Base-by-base conservation (phyloP, 257 asterid genomes). In the Linderniella brevidens region DNA sequence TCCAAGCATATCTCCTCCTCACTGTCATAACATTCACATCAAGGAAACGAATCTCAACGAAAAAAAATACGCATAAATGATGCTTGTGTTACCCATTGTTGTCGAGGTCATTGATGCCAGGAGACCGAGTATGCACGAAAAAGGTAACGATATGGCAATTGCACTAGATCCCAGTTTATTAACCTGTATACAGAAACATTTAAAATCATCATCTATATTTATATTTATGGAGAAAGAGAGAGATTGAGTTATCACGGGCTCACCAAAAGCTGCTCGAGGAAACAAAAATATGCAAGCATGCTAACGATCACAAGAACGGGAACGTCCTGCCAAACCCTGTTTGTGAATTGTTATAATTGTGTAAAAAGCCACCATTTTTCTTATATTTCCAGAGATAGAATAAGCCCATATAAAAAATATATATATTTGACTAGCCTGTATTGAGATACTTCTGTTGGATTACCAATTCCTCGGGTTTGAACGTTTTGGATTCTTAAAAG, bases 81-180 rank as follows among this genome's bases (percentile, higher is more conserved):
- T 8, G 60, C 41, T 13, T 8, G 20, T 36, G 37, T 19, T 59
- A 88, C 98, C 95, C 94, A 88, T 88, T 52, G 92, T 84, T 16
- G 98, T 80, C 19, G 98, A 75, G 41, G 93, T 80, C 98, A 88
- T 80, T 37, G 94, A 80, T 40, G 98, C 95, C 55, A 88, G 82
- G 64, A 88, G 94, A 57, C 98, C 98, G 59, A 84, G 68, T 68
- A 88, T 78, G 74, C 94, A 84, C 37, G 98, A 80, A 66, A 88
- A 80, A 4, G 95, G 98, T 54, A 88, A 76, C 29, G 98, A 84
- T 70, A 84, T 71, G 35, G 94, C 94, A 9, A 88, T 88, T 43
- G 98, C 95, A 25, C 87, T 79, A 4, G 98, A 78, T 54, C 93
- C 87, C 94, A 84, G 57, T 59, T 56, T 78, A 15, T 46, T 43